These are phyloP conservation scores for Kodamaea sagamina DNA, from an alignment of 805 yeast species.

Conservation along the genomic window DNA sequence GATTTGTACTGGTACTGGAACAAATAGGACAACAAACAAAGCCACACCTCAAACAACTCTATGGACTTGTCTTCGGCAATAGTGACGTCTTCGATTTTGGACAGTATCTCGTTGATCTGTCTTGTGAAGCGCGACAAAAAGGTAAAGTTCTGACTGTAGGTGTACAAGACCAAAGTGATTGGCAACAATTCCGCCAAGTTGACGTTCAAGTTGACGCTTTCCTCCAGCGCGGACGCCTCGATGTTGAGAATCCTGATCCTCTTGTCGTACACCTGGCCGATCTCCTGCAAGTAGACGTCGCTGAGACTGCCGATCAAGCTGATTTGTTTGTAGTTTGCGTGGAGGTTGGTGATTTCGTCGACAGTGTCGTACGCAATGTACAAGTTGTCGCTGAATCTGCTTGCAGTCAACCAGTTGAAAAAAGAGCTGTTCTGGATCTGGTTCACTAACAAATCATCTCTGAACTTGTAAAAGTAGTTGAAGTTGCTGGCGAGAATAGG, in stretches of 20 bases:
- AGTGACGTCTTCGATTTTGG: slow-evolving; percentile 18
- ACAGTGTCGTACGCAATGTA: slow-evolving; percentile 16
- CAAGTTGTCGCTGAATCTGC: slow-evolving; percentile 22
- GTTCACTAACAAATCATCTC: slow-evolving; percentile 19
- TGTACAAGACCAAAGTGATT: slow-evolving; percentile 17
- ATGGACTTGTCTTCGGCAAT: slow-evolving; percentile 17
- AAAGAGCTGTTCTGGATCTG: slow-evolving; percentile 29
- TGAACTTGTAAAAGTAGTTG: slow-evolving; percentile 23
- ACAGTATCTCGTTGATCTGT: slow-evolving; percentile 14
- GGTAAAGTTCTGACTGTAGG: slow-evolving; percentile 18
- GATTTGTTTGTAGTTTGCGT: slow-evolving; percentile 10
- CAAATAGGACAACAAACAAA: slow-evolving; percentile 40
- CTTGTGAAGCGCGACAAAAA: slow-evolving; percentile 20
- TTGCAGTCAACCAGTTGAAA: slow-evolving; percentile 34
- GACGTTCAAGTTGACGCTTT: slow-evolving; percentile 12
- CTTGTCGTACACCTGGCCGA: slow-evolving; percentile 17
- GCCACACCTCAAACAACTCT: slow-evolving; percentile 33
- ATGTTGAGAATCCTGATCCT: slow-evolving; percentile 13
- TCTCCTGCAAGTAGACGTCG: slow-evolving; percentile 21
- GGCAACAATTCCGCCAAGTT: slow-evolving; percentile 23
- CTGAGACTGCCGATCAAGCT: slow-evolving; percentile 12
- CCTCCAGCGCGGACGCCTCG: slow-evolving; percentile 9
- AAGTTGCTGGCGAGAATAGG: slow-evolving; percentile 28
- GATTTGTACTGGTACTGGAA: slow-evolving; percentile 41
- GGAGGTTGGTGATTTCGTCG: slow-evolving; percentile 18